Base-by-base conservation (phyloP, 2,329 filamentous ascomycete genomes). In the Penicillium decumbens region DNA sequence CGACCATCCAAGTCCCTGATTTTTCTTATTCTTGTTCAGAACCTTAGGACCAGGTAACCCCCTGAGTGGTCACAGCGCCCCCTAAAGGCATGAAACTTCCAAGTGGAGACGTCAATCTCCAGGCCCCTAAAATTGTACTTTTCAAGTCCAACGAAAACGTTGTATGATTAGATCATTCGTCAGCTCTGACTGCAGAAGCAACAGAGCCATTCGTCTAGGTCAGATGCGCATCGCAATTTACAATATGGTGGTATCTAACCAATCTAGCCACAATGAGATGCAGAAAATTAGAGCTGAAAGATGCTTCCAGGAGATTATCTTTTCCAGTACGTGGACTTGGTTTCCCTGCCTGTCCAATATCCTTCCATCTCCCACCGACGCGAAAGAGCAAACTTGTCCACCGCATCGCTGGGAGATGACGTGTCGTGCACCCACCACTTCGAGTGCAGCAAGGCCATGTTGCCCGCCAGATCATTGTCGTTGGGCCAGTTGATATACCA, bases 401-500 rank as follows among this genome's bases (percentile, higher is more conserved):
- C 28, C 8, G 43, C 32, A 25, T 47, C 33, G 18, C 18, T 37
- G 12, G 35, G 27, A 41, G 30, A 20, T 1, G 35, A 46, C 6
- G 24, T 5, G 13, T 29, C 41, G 5, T 28, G 41, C 3, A 39
- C 30, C 52, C 43, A 51, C 40, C 49, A 49, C 20, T 49, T 51
- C 8, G 35, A 29, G 43, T 52, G 43, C 20, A 54, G n/a, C 3
- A 52, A 7, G 15, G 52, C 29, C 39, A 45, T 49, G 1, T 32
- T 30, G 8, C 43, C 49, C 6, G 49, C 27, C 1, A 51, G 13
- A 18, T 49, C 52, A 35, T 47, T 49, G 8, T 47, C 20, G 3
- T 42, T 47, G 10, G 49, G 35, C 24, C 37, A 29, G 7, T 53
- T 49, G 28, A 52, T 37, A 45, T 54, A 74, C 73, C 73, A 75